Conservation (phyloP, 768 basidiomycete species). For the Crepidotus variabilis region DNA sequence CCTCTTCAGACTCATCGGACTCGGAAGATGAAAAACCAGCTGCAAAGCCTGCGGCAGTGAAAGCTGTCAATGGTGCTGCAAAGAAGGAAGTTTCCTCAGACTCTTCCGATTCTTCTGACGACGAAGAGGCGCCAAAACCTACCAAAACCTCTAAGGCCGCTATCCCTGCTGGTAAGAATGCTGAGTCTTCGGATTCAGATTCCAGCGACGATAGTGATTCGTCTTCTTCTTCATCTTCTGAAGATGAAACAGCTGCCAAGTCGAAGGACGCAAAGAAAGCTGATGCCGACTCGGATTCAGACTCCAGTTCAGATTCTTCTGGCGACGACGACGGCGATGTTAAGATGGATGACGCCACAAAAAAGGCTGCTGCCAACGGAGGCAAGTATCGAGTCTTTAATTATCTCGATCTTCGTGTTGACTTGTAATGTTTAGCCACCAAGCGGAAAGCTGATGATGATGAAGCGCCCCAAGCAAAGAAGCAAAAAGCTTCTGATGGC, state of each 20-base stretch:
- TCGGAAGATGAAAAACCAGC: slow-evolving; percentile 16
- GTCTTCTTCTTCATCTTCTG: slow-evolving; percentile 11
- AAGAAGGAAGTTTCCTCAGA: slow-evolving; percentile 19
- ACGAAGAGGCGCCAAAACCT: slow-evolving; percentile 11
- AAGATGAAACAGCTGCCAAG: slow-evolving; percentile 19
- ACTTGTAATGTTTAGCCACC: slow-evolving; percentile 29
- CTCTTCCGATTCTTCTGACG: slow-evolving; percentile 21
- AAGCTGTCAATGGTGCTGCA: slow-evolving; percentile 11
- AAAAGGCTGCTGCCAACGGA: slow-evolving; percentile 27
- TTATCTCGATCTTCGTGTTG: background rate
- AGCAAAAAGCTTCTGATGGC: slow-evolving; percentile 70
- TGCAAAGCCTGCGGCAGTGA: slow-evolving; percentile 6
- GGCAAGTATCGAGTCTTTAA: background rate
- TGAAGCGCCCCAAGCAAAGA: slow-evolving; percentile 64
- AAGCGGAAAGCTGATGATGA: slow-evolving; percentile 83
- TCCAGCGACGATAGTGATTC: slow-evolving; percentile 15
- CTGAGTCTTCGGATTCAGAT: slow-evolving; percentile 15
- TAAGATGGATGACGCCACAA: slow-evolving; percentile 48
- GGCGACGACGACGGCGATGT: slow-evolving; percentile 50
- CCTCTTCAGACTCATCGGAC: slow-evolving; percentile 15
- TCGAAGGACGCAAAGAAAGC: slow-evolving; percentile 20
- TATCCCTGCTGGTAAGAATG: slow-evolving; percentile 7
- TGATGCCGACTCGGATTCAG: slow-evolving; percentile 24
- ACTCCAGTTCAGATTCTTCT: slow-evolving; percentile 9
- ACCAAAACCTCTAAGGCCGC: slow-evolving; percentile 11